Evolutionary conservation across 164 flowering plant species (phyloP).

Genomic region (Vitis vinifera): ASM3070453v1 NC_081821.1:3142001-3142500

Average conservation of each 20-base stretch:
- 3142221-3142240: conserved; percentile 29
- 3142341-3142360: conserved; percentile 23
- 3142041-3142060: too few species aligned
- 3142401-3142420: not conserved
- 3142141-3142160: conserved; percentile 22
- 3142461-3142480: not conserved
- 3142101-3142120: conserved; percentile 15
- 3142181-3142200: conserved; percentile 27
- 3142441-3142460: too few species aligned
- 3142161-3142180: conserved; percentile 26
- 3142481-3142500: conserved; percentile 14
- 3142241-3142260: conserved; percentile 27
- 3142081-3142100: conserved; percentile 8
- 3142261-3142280: conserved; percentile 28
- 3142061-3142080: too few species aligned
- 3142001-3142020: too few species aligned
- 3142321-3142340: conserved; percentile 22
- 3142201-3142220: conserved; percentile 26
- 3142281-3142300: conserved; percentile 27
- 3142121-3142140: conserved; percentile 32
- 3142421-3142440: not conserved
- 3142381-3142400: conserved; percentile 4
- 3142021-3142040: too few species aligned
- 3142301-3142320: conserved; percentile 29
- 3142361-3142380: conserved; percentile 23